Conservation (phyloP, 2,329 filamentous ascomycete species). For the Trichoderma pleuroti region DNA sequence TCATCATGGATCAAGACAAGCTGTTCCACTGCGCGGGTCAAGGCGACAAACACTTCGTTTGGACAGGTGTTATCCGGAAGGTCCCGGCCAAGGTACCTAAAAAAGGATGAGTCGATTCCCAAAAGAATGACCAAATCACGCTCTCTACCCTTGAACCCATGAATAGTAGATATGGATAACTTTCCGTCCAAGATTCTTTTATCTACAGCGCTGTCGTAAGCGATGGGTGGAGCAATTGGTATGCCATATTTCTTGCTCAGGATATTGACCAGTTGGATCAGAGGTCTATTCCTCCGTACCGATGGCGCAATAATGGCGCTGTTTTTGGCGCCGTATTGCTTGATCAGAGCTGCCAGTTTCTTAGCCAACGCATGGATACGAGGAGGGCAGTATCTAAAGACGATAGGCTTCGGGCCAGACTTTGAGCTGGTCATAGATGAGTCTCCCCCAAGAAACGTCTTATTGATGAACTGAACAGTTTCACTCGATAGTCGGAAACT, state of each 20-base stretch:
- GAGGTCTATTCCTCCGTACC: not conserved
- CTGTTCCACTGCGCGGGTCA: slow-evolving; percentile 30
- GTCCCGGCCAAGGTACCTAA: slow-evolving; percentile 25
- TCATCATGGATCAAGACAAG: slow-evolving; percentile 28
- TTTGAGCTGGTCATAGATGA: slow-evolving; percentile 30
- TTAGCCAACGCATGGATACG: slow-evolving; percentile 19
- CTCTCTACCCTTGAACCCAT: slow-evolving; percentile 34
- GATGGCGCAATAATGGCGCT: slow-evolving; percentile 1
- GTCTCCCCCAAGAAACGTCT: slow-evolving; percentile 27
- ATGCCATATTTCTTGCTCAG: not conserved
- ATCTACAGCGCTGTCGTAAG: slow-evolving; percentile 21
- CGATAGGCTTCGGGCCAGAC: slow-evolving; percentile 28
- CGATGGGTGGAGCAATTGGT: not conserved
- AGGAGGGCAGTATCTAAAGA: slow-evolving; percentile 24
- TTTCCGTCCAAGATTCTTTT: slow-evolving; percentile 29
- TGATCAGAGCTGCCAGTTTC: not conserved
- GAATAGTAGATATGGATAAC: slow-evolving; percentile 31
- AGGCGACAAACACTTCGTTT: slow-evolving; percentile 30
- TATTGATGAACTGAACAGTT: slow-evolving; percentile 28
- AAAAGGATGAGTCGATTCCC: slow-evolving; percentile 28
- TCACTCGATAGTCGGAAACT: slow-evolving; percentile 30
- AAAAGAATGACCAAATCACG: slow-evolving; percentile 30
- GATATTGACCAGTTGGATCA: not conserved
- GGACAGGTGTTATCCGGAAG: slow-evolving; percentile 30
- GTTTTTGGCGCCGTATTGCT: slow-evolving; percentile 1